Base-by-base conservation (phyloP, 768 basidiomycete genomes). In the Serendipita sp. region DNA sequence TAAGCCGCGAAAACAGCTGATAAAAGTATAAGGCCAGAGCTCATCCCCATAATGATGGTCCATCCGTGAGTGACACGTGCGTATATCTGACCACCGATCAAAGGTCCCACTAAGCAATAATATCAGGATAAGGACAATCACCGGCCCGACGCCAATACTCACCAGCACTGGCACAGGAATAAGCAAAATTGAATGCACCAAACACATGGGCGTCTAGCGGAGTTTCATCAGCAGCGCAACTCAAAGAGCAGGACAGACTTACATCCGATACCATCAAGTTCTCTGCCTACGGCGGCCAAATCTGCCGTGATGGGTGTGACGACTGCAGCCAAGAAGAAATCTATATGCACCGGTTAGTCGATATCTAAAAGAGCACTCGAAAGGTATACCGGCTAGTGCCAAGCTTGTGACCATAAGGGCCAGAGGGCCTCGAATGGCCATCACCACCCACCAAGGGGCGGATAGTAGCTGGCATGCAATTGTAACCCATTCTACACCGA, bases 171-270 rank as follows among this genome's bases (percentile, higher is more conserved):
- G 85, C 87, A 65, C 85, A 70, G 1, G 84, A 86, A 66, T 83
- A 88, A 2, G 81, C 82, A 10, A 89, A 70, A 73, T 88, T 90
- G 70, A 87, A 88, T 0, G 82, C 83, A 2, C 83, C 87, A 69
- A 87, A 89, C 2, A 86, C 78, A 69, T 89, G 86, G 0, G 80
- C 87, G 72, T 85, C 88, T 89, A 68, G 34, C 52, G 3, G n/a
- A 65, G 52, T 2, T 18, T 34, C 54, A 34, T 65, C 36, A 60
- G 64, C 58, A 44, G 18, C 47, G 66, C 45, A 52, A 52, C 47
- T 52, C 18, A 45, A 35, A 67, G 34, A 5, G 23, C 54, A 18
- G 72, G 84, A 71, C 16, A 51, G 28, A 62, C 65, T 23, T 70
- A 83, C 86, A 90, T 35, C 87, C 88, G 44, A 89, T 77, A 2